Evolutionary conservation across 2,329 filamentous ascomycete genomes (phyloP).

Genomic region (Coleophoma eucalyptorum): DNA sequence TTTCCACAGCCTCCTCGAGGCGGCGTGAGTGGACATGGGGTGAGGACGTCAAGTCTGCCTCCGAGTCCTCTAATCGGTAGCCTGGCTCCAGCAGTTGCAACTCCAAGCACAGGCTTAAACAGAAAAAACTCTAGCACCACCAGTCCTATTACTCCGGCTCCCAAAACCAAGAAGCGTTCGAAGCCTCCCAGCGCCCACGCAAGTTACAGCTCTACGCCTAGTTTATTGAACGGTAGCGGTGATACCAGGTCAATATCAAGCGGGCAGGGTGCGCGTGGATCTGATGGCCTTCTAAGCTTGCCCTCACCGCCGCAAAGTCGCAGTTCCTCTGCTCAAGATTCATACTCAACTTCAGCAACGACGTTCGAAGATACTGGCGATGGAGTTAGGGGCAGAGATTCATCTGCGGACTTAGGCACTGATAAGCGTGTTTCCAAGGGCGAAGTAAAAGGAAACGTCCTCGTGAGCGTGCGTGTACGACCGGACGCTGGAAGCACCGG

Average conservation of each 20-base stretch:
- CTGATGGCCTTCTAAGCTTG: slow-evolving; percentile 71
- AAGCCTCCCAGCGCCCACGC: slow-evolving; percentile 25
- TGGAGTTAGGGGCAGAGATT: slow-evolving; percentile 29
- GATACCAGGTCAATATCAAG: slow-evolving; percentile 71
- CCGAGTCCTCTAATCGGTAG: slow-evolving; percentile 56
- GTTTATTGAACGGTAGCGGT: slow-evolving; percentile 73
- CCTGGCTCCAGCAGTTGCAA: slow-evolving; percentile 9
- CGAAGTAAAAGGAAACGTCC: slow-evolving; percentile 88
- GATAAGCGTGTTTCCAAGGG: slow-evolving; percentile 42
- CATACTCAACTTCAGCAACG: slow-evolving; percentile 85
- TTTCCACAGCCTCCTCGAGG: slow-evolving; percentile 86
- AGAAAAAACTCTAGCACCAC: slow-evolving; percentile 20
- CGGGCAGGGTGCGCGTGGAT: slow-evolving; percentile 58
- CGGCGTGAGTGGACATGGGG: slow-evolving; percentile 27
- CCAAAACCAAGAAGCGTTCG: slow-evolving; percentile 20
- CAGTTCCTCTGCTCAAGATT: slow-evolving; percentile 88
- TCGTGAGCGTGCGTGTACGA: slow-evolving; percentile 91
- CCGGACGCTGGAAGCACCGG: slow-evolving; percentile 70
- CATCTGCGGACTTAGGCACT: slow-evolving; percentile 21
- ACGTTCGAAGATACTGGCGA: slow-evolving; percentile 80
- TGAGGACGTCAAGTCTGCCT: slow-evolving; percentile 56
- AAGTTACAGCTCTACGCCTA: slow-evolving; percentile 52
- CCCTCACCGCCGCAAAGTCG: slow-evolving; percentile 84
- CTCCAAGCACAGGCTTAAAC: slow-evolving; percentile 5
- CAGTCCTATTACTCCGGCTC: slow-evolving; percentile 11